phyloP scores from a whole-genome alignment of 1,139 yeast species.

The Taphrina communis region DNA sequence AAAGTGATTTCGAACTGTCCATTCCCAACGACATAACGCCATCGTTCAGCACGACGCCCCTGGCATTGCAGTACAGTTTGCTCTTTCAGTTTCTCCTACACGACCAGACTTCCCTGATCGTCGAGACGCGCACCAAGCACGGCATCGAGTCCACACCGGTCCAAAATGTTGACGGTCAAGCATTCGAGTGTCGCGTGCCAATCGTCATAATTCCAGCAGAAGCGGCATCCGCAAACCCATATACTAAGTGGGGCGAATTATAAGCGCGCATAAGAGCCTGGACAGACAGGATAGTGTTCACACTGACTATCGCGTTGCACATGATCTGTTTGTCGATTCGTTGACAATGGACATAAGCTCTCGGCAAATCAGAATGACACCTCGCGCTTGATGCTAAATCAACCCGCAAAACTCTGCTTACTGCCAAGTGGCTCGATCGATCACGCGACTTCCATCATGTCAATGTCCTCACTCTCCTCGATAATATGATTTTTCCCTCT shows the following conservation, averaged over 20 bases:
- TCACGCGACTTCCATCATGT: constrained; percentile 13
- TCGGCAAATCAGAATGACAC: too few species aligned
- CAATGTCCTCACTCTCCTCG: constrained; percentile 13
- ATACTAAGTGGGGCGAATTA: not conserved
- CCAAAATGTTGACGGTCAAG: constrained; percentile 14
- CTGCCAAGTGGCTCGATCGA: too few species aligned
- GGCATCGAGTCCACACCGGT: constrained; percentile 23
- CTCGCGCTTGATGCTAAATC: not conserved
- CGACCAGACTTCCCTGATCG: constrained; percentile 3
- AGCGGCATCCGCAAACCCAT: not conserved
- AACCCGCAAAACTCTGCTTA: too few species aligned
- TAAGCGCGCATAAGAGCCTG: too few species aligned
- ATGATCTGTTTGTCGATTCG: not conserved
- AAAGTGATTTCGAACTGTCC: constrained; percentile 9
- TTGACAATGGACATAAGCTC: not conserved
- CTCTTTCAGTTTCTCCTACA: constrained; percentile 18
- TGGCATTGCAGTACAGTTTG: constrained; percentile 12
- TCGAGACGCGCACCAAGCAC: constrained; percentile 22
- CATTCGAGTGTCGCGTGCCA: constrained; percentile 33
- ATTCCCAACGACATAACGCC: constrained; percentile 22
- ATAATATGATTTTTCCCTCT: not conserved
- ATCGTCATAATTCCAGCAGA: constrained; percentile 18
- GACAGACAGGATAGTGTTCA: too few species aligned
- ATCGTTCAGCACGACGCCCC: constrained; percentile 13
- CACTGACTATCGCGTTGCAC: not conserved